A percentile compares a stretch with the other conserved stretches of the same genome.
Conservation (phyloP, 1,284 basidiomycete genomes). For the Pseudozyma thailandica region DNA sequence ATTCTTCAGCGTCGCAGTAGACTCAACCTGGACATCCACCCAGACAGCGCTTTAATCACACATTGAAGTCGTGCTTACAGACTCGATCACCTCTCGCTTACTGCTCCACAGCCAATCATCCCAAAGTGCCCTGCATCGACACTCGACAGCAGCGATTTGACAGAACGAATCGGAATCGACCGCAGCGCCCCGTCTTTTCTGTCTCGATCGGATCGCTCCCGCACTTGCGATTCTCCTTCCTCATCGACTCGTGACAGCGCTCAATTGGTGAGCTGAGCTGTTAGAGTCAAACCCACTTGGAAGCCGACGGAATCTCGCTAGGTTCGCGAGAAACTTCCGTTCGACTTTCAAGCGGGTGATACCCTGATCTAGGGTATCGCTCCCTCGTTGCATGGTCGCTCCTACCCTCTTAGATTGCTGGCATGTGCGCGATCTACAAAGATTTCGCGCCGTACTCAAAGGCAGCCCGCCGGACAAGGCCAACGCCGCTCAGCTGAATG, state of each 20-base stretch:
- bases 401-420: conserved; percentile 64
- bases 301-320: conserved; percentile 35
- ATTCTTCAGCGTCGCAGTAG: too few species aligned
- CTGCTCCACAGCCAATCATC: too few species aligned
- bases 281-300: conserved; percentile 39
- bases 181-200: too few species aligned
- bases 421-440: conserved; percentile 61
- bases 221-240: neutral
- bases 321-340: conserved; percentile 14
- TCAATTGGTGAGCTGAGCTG: conserved; percentile 10
- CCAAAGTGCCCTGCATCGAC: too few species aligned
- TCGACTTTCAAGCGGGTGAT: conserved; percentile 43
- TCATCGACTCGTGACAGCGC: conserved; percentile 12
- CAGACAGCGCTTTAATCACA: too few species aligned
- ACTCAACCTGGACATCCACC: too few species aligned
- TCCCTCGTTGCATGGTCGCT: conserved; percentile 53
- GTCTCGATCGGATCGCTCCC: neutral
- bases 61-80: too few species aligned
- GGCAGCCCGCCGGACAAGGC: conserved; percentile 49
- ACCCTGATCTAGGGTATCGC: conserved; percentile 45
- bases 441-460: conserved; percentile 61
- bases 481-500: conserved; percentile 22
- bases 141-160: too few species aligned
- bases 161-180: too few species aligned
- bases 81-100: too few species aligned